Conservation (phyloP, 306 rosid genomes). For the Rosa chinensis region DNA sequence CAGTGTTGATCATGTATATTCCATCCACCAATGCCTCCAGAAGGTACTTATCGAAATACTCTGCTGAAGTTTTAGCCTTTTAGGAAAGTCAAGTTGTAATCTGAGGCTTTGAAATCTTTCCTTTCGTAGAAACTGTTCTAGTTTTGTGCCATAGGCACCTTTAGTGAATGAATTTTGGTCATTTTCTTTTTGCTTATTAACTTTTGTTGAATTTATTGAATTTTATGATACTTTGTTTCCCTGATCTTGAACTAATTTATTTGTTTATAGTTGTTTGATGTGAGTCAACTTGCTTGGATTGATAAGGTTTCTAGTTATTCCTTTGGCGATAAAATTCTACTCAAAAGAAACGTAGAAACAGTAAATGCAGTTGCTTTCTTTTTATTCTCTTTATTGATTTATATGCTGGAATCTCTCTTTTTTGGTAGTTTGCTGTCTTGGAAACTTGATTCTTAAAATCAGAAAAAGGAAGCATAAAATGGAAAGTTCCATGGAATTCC, state of each 20-base stretch:
- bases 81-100: conserved; percentile 52
- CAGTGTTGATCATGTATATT: conserved; percentile 57
- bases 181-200: conserved; percentile 31
- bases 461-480: not conserved
- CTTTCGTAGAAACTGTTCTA: conserved; percentile 30
- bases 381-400: not conserved
- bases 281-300: conserved; percentile 5
- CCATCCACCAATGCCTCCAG: conserved; percentile 54
- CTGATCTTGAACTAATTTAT: conserved; percentile 1
- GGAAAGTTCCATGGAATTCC: not conserved
- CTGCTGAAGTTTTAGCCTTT: conserved; percentile 44
- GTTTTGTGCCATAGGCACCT: conserved; percentile 30
- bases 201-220: conserved; percentile 28
- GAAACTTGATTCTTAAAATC: not conserved
- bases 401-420: not conserved
- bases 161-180: conserved; percentile 36
- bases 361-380: not conserved
- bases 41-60: conserved; percentile 46
- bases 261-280: conserved; percentile 7
- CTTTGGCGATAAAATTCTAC: not conserved
- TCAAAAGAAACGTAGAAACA: not conserved
- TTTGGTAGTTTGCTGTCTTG: not conserved
- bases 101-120: conserved; percentile 50
- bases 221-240: conserved; percentile 18
- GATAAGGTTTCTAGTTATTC: not conserved